Evolutionary conservation across 179 eudicot species (phyloP).

Genomic region (Beta macrorhiza): DNA sequence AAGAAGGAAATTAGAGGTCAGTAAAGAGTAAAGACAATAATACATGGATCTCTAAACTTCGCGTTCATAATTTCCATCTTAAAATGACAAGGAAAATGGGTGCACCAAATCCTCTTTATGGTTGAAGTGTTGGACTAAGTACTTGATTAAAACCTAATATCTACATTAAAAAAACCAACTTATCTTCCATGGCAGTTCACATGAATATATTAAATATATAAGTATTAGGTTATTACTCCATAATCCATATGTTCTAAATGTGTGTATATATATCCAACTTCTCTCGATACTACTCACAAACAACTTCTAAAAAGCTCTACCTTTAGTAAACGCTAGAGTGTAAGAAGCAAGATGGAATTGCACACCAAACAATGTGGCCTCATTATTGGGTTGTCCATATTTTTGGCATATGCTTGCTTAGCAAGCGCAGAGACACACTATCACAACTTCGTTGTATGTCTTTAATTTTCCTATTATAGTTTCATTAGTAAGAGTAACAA

Average conservation of each 20-base stretch:
- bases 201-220: constrained; percentile 10
- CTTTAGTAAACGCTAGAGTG: background rate
- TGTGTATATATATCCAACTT: constrained; percentile 12
- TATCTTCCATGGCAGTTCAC: background rate
- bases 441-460: constrained; percentile 58
- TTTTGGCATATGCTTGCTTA: constrained; percentile 33
- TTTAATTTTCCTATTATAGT: too few species aligned
- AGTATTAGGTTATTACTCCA: constrained; percentile 7
- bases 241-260: background rate
- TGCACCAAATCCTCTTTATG: constrained; percentile 51
- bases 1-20: too few species aligned
- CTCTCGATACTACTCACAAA: constrained; percentile 18
- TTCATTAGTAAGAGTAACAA: too few species aligned
- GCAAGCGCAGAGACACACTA: constrained; percentile 49
- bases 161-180: constrained; percentile 7
- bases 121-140: constrained; percentile 30
- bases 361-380: constrained; percentile 17
- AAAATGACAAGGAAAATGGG: constrained; percentile 33
- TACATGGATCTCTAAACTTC: background rate
- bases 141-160: constrained; percentile 31
- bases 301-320: background rate
- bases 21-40: too few species aligned
- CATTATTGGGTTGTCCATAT: constrained; percentile 31
- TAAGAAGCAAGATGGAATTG: constrained; percentile 37
- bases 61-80: background rate